Evolutionary conservation across 2,329 filamentous ascomycete species (phyloP), one percentile per base, ranked within the genome.

Genomic region (Cladophialophora yegresii): DNA sequence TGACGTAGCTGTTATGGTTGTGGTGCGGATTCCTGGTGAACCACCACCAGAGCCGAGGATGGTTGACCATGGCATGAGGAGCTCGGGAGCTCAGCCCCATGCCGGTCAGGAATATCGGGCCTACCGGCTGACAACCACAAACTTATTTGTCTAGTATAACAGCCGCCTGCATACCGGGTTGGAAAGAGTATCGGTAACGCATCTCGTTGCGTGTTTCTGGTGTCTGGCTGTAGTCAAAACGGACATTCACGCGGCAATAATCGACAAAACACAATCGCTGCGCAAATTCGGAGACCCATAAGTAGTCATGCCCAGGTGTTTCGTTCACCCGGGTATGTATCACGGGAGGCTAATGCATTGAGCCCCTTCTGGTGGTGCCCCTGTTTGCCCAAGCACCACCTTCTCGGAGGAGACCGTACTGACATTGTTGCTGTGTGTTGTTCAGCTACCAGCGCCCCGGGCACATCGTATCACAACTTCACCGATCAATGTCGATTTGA

Each of bases 71-170:
- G 26, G 26, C 26, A 28, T 6, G 26, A n/a, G 36, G 36, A 40
- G 26, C 26, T 28, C 26, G 26, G 36, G 36, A 40, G 36, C 13
- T n/a, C 5, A 16, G 13, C 36, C n/a, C 55, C 30, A 47, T 26
- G 36, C 12, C 30, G 16, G 54, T 47, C 54, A 57, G 20, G 43
- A 13, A 57, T 40, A 23, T 47, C 26, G 40, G 55, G 43, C 20
- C 36, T 16, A 43, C 36, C 13, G n/a, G 36, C 36, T 43, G 36
- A 43, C 36, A 43, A 43, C 36, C 36, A 16, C 36, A 43, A 43
- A 13, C 13, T 43, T 43, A 16, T 43, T 43, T 43, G n/a, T 43
- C 36, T 43, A 43, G 2, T 13, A 28, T 28, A 3, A 28, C 26
- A 28, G 26, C 26, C 6, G 26, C 26, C 26, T 28, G 26, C 26